These are phyloP conservation scores for Aspergillus thermomutatus DNA, from an alignment of 2,329 filamentous ascomycete genomes.

Conservation along the genomic window DNA sequence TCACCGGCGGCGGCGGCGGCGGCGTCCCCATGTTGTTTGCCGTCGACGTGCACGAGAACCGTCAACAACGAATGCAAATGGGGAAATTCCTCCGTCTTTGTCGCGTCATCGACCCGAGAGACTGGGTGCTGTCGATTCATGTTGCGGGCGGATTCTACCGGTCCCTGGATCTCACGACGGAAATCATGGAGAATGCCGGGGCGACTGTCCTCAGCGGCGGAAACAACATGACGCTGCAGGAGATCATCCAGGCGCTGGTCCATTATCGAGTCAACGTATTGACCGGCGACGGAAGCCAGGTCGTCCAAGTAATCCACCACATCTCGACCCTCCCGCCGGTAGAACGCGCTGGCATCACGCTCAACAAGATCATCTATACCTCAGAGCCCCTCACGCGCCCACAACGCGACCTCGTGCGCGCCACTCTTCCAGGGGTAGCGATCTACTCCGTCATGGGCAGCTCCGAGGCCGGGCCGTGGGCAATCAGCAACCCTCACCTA, in stretches of 20 bases:
- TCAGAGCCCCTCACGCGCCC: slow-evolving; percentile 38
- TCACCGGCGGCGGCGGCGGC: slow-evolving; percentile 39
- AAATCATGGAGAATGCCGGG: slow-evolving; percentile 43
- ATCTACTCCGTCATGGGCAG: slow-evolving; percentile 44
- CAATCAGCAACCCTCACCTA: no score
- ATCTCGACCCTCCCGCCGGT: slow-evolving; percentile 30
- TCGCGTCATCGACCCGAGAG: slow-evolving; percentile 31
- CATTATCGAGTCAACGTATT: slow-evolving; percentile 39
- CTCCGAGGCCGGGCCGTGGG: slow-evolving; percentile 44
- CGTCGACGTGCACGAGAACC: slow-evolving; percentile 41
- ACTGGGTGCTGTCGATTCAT: slow-evolving; percentile 43
- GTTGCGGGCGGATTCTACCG: slow-evolving; percentile 38
- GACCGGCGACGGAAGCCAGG: slow-evolving; percentile 38
- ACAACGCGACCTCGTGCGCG: slow-evolving; percentile 32
- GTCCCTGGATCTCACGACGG: slow-evolving; percentile 40
- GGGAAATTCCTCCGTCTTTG: slow-evolving; percentile 30
- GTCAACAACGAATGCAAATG: slow-evolving; percentile 35
- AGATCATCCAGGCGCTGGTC: slow-evolving; percentile 25
- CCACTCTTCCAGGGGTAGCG: background rate
- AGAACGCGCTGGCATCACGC: slow-evolving; percentile 16
- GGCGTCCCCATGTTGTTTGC: slow-evolving; percentile 39
- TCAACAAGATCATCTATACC: slow-evolving; percentile 46
- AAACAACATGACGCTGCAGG: slow-evolving; percentile 18
- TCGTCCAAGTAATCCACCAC: slow-evolving; percentile 36
- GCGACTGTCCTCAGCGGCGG: slow-evolving; percentile 40